Percentiles rank a stretch among this genome's conserved stretches.
These are phyloP conservation scores for Cajanus cajan DNA, from an alignment of 306 rosid genomes.

Conservation along the genomic window DNA sequence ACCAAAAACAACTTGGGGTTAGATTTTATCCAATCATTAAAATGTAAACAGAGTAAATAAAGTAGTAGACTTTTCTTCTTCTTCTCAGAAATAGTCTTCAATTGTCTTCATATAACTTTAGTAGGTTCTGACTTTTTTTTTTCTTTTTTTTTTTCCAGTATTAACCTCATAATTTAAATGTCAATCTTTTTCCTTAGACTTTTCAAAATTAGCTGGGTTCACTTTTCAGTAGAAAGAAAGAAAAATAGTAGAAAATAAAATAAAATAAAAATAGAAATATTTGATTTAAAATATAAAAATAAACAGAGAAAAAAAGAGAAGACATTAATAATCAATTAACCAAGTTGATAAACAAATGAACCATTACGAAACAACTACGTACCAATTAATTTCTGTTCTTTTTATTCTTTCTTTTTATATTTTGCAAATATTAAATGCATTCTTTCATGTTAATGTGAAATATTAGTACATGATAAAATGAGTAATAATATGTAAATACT, in stretches of 20 bases:
- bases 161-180: background rate
- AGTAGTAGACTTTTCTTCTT: background rate
- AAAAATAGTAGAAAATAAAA: no score
- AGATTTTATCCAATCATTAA: background rate
- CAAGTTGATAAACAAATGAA: no score
- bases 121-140: slow-evolving; percentile 1
- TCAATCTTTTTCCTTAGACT: background rate
- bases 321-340: no score
- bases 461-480: background rate
- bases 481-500: no score
- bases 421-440: background rate
- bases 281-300: no score
- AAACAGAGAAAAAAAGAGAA: no score
- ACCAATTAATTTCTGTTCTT: no score
- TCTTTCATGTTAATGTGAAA: background rate
- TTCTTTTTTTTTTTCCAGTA: no score
- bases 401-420: no score
- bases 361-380: no score
- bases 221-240: no score
- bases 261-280: no score
- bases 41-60: background rate
- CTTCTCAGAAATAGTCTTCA: background rate
- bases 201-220: background rate
- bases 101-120: background rate
- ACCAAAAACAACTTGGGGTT: background rate